Conservation (phyloP, 2,329 filamentous ascomycete species). For the Trichoderma polysporum region DNA sequence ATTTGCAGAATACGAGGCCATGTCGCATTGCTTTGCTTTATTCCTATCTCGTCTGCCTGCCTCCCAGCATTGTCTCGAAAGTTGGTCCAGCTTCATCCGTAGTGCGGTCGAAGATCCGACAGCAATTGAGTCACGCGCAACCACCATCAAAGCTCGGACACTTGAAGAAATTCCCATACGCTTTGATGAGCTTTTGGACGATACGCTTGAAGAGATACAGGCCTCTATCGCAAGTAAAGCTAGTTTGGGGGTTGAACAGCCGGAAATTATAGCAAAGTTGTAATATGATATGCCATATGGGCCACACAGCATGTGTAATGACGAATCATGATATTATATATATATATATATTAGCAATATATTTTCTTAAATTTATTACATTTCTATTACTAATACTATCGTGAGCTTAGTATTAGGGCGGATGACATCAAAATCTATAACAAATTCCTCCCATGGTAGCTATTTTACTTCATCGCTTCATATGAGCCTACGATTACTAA, state of each 20-base stretch:
- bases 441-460: no score
- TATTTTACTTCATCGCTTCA: no score
- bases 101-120: conserved; percentile 38
- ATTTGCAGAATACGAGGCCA: conserved; percentile 73
- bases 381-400: neutral
- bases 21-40: conserved; percentile 73
- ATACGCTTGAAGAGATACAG: conserved; percentile 44
- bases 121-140: conserved; percentile 42
- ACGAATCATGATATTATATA: neutral
- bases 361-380: neutral
- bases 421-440: neutral
- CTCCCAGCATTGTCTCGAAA: conserved; percentile 52
- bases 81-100: conserved; percentile 58
- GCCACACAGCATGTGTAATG: neutral
- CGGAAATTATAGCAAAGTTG: neutral
- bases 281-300: neutral
- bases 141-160: conserved; percentile 50
- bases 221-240: conserved; percentile 37
- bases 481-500: no score
- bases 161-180: conserved; percentile 49
- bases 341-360: neutral
- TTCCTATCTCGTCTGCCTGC: conserved; percentile 50
- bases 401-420: neutral
- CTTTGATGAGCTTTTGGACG: conserved; percentile 44
- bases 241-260: neutral